Evolutionary conservation across 306 rosid genomes (phyloP), one percentile per base, ranked within the genome.

Genomic region (Lathyrus oleraceus): DNA sequence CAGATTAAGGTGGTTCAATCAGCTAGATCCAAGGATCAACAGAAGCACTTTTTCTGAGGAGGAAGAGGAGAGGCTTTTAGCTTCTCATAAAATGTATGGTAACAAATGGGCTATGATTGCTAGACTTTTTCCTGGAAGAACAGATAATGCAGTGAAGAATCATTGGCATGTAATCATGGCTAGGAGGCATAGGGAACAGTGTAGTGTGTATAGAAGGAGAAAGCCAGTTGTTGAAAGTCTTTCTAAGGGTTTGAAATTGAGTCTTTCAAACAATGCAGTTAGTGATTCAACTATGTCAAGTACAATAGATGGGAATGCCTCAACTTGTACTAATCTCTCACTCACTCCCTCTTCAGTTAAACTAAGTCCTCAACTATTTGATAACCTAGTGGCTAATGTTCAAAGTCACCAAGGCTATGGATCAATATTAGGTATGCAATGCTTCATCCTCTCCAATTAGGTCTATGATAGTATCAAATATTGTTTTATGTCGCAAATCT

Each of bases 131-230:
- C 98, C 98, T 12, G 96, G 98, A 1, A 86, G 98, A 57, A 92
- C 98, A 16, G 98, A 92, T 74, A 92, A 92, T 75, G 90, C 95
- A 59, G 98, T 92, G 52, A 92, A 92, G 91, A 92, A 92, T 65
- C 98, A 92, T 59, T 92, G 95, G 95, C 98, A 92, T 56, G 96
- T 92, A 36, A 85, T 92, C 56, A 92, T 89, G 95, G 95, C 98
- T 8, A 80, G 95, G 52, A 92, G 81, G 67, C 86, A 83, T 28
- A 82, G 96, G 69, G 95, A 92, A 47, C 79, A 86, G 9, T 83
- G 88, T 54, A 70, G 74, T 42, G 76, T 69, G 59, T 83, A 65
- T 49, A 73, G 87, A 75, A 92, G 86, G 78, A 84, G 95, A 76
- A 92, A 80, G 20, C 77, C 83, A 8, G 8, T 47, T 69, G 54